Evolutionary conservation across 192 early-diverging fungal genomes (phyloP).

Genomic region (Backusella liffmaniae): DNA sequence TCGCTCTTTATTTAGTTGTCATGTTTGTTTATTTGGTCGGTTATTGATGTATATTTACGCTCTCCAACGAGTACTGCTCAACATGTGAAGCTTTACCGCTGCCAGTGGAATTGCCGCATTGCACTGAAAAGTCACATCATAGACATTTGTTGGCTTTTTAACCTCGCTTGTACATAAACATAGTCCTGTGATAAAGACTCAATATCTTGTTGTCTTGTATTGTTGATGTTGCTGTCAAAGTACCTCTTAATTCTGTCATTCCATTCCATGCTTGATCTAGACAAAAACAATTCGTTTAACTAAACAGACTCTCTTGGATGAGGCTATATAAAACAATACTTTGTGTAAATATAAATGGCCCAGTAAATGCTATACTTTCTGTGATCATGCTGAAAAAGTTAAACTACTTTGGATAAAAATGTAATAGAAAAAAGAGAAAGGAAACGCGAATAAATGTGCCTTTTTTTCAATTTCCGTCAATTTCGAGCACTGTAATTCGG

Average conservation of each 20-base stretch:
- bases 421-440: not conserved
- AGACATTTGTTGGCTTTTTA: not conserved
- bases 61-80: not conserved
- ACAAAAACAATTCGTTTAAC: not conserved
- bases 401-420: not conserved
- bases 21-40: not conserved
- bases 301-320: not conserved
- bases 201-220: not conserved
- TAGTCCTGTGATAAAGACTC: not conserved
- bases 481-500: no score
- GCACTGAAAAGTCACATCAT: not conserved
- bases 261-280: constrained; percentile 1
- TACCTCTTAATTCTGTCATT: not conserved
- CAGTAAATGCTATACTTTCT: not conserved
- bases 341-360: not conserved
- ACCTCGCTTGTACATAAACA: not conserved
- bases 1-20: not conserved
- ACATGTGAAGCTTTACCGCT: not conserved
- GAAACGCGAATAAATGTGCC: no score
- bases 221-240: not conserved
- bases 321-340: not conserved
- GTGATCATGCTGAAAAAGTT: not conserved
- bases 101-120: not conserved
- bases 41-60: not conserved
- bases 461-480: no score